Percentiles rank a stretch among this genome's conserved stretches.
Conservation (phyloP, 352 stramenopile genomes). For the Elongisporangium anandrum region DNA sequence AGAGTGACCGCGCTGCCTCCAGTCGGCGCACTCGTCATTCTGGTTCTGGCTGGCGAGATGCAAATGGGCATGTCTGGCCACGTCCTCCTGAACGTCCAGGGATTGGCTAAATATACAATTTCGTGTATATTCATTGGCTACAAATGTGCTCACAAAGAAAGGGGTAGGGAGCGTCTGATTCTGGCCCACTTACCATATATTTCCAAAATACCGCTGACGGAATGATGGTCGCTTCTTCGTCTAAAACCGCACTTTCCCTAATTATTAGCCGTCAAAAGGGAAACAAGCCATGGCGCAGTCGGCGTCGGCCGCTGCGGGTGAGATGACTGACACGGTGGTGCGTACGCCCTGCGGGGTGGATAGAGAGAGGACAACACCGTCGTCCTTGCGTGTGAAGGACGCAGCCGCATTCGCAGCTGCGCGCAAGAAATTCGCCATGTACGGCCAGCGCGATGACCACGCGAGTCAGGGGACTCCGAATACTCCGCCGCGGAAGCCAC, state of each 20-base stretch:
- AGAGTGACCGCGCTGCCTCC: constrained; percentile 18
- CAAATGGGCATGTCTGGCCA: background rate
- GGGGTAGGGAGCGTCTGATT: background rate
- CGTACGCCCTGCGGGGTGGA: background rate
- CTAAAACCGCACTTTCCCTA: background rate
- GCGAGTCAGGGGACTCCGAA: constrained; percentile 17
- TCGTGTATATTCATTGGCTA: background rate
- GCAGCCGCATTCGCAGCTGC: constrained; percentile 4
- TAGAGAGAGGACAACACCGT: background rate
- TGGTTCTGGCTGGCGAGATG: background rate
- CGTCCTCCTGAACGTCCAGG: background rate
- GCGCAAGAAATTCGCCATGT: constrained; percentile 43
- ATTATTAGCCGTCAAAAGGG: background rate
- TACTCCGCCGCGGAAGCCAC: background rate
- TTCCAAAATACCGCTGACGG: background rate
- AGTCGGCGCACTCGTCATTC: background rate
- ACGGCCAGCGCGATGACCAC: constrained; percentile 39
- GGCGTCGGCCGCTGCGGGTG: background rate
- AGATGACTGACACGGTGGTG: background rate
- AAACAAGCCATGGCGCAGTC: background rate
- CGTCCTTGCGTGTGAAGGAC: background rate
- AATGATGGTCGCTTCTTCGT: background rate
- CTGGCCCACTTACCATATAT: background rate
- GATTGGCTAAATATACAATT: background rate
- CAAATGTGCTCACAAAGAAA: background rate